Evolutionary conservation across 495 filamentous ascomycete species (phyloP), one percentile per base, ranked within the genome.

Genomic region (Extremus antarcticus): DNA sequence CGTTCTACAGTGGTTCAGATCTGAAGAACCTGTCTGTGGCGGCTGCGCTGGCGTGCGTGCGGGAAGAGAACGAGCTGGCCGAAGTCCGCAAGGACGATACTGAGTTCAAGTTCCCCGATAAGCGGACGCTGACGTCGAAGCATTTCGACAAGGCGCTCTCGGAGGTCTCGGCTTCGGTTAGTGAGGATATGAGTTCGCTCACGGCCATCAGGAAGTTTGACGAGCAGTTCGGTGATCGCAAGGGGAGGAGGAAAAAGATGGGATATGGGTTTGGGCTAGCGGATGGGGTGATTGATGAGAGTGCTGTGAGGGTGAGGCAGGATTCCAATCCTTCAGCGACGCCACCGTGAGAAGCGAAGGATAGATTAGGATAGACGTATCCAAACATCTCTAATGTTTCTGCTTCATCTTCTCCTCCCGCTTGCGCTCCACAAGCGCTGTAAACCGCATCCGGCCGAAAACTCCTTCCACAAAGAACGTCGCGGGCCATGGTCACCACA

Each of bases 1-100:
- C 88, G 0, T 76, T 96, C n/a, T 97, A 96, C 68, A 95, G 90
- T 0, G 92, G 92, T n/a, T 90, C 85, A 1, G 92, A 98, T 64
- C 74, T 97, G 22, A 98, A 98, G 75, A 96, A 98, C 57, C 64
- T 97, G 15, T 86, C 80, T 35, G 94, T 98, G 2, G 85, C 90
- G 2, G 92, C 92, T 0, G 92, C 92, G 0, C 76, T 97, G 59
- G 85, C 85, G 17, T 91, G 87, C 41, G 88, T 97, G 0, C 80
- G 87, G 15, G 88, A 97, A 63, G 87, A 90, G 63, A 85, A 84
- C 58, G 82, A 85, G 39, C 41, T 61, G 1, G 64, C 65, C 4
- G 58, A 50, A 0, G 43, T 58, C 22, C 58, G 64, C 16, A 56
- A 65, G 13, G 67, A 70, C 35, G 67, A 71, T 0, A 69, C 73